A percentile compares a stretch with the other conserved stretches of the same genome.
phyloP scores from a whole-genome alignment of 1,284 basidiomycete species.

The Puccinia horiana region DNA sequence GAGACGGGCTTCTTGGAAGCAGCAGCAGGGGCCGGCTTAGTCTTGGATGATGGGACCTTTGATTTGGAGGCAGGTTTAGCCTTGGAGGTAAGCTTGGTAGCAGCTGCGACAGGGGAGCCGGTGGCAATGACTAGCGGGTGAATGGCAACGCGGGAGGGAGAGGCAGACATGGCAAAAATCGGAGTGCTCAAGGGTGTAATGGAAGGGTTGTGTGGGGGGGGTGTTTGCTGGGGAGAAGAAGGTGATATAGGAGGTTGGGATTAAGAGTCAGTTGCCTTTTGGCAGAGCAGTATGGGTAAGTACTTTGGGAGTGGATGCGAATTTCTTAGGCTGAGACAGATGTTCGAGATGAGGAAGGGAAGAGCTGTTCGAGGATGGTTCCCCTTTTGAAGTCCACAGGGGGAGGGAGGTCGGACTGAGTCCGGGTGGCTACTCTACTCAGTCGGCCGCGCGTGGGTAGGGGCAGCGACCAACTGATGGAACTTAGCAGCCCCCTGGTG shows the following conservation, averaged over 20 bases:
- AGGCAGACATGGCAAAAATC: conserved; percentile 43
- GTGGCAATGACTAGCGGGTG: conserved; percentile 21
- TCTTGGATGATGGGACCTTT: conserved; percentile 26
- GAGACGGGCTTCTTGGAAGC: conserved; percentile 31
- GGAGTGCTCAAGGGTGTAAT: neutral
- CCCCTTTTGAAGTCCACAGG: conserved; percentile 22
- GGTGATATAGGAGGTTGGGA: neutral
- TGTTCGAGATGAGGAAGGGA: neutral
- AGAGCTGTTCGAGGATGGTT: neutral
- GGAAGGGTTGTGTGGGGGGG: neutral
- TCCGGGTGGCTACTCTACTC: neutral
- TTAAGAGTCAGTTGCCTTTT: neutral
- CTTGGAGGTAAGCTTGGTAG: conserved; percentile 28
- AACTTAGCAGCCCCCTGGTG: neutral
- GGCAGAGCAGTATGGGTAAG: neutral
- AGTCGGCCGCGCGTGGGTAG: conserved; percentile 2
- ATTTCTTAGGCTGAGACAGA: neutral
- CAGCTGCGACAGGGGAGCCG: conserved; percentile 4
- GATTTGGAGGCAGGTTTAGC: conserved; percentile 44
- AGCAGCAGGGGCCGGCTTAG: neutral
- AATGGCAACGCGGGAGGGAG: conserved; percentile 27
- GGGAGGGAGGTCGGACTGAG: neutral
- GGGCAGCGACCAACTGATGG: conserved; percentile 1
- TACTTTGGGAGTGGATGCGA: neutral
- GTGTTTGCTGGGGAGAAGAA: neutral